These are phyloP conservation scores for Baorangia bicolor DNA, from an alignment of 768 basidiomycete genomes.

Conservation along the genomic window DNA sequence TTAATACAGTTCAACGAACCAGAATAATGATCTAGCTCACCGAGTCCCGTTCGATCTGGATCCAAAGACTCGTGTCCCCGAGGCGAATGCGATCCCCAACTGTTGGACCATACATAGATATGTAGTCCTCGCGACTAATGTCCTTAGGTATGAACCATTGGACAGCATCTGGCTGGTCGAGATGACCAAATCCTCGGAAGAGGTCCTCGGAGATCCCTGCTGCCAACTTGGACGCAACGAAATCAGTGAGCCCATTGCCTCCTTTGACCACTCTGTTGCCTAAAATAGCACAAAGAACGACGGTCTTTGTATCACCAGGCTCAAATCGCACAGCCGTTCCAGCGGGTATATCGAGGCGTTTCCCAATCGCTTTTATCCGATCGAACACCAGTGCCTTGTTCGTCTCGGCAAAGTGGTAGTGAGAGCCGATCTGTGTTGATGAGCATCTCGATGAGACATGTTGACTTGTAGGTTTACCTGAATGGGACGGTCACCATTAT, in stretches of 20 bases:
- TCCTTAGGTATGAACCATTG: constrained; percentile 51
- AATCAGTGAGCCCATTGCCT: constrained; percentile 59
- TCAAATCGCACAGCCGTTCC: constrained; percentile 98
- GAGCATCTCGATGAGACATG: neutral
- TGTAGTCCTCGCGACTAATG: constrained; percentile 72
- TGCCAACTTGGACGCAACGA: constrained; percentile 48
- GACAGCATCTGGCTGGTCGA: constrained; percentile 60
- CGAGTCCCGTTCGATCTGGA: constrained; percentile 86
- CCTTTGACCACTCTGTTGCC: constrained; percentile 74
- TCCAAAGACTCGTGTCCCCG: constrained; percentile 88
- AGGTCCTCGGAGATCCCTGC: constrained; percentile 30
- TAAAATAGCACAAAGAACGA: constrained; percentile 76
- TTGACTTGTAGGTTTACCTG: constrained; percentile 52
- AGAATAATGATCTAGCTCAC: constrained; percentile 35
- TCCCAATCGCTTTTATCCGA: constrained; percentile 75
- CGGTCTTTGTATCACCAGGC: constrained; percentile 85
- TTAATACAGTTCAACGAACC: neutral
- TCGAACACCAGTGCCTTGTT: constrained; percentile 83
- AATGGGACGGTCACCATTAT: constrained; percentile 90
- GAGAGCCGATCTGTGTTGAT: constrained; percentile 73
- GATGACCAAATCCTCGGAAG: constrained; percentile 63
- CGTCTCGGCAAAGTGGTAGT: constrained; percentile 92
- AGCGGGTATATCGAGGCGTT: constrained; percentile 87
- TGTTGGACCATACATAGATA: constrained; percentile 95
- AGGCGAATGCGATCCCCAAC: constrained; percentile 85